phyloP scores from a whole-genome alignment of 257 asterid genomes.

The Paraleonurus japonicus region DNA sequence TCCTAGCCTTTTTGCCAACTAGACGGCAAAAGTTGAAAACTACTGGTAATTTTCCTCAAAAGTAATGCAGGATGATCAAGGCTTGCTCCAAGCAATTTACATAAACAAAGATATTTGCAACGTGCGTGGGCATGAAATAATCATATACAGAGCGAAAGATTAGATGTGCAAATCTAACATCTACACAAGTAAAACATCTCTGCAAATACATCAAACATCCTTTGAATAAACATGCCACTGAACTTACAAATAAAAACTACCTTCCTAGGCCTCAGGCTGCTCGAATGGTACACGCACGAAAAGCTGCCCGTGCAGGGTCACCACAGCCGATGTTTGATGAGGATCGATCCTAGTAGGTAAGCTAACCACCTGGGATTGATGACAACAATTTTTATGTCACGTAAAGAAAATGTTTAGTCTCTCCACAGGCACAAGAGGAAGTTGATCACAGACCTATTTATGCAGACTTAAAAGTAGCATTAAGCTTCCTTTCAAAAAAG shows the following conservation, averaged over 20 bases:
- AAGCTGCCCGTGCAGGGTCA: conserved; percentile 88
- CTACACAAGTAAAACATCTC: too few relatives aligned
- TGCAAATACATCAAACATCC: too few relatives aligned
- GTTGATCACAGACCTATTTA: not conserved
- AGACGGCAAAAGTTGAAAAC: not conserved
- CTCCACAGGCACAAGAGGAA: conserved; percentile 3
- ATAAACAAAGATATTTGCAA: not conserved
- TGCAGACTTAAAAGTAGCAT: not conserved
- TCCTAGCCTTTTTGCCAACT: not conserved
- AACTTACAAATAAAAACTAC: not conserved
- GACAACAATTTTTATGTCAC: conserved; percentile 18
- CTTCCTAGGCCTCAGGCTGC: conserved; percentile 47
- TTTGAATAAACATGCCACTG: not conserved
- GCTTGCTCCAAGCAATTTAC: not conserved
- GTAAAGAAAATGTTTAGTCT: not conserved
- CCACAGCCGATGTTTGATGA: conserved; percentile 93
- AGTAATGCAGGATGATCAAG: not conserved
- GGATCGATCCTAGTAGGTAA: conserved; percentile 94
- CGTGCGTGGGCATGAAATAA: not conserved
- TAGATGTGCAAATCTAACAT: not conserved
- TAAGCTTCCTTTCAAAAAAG: too few relatives aligned
- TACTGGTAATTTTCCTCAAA: not conserved
- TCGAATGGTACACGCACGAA: conserved; percentile 94
- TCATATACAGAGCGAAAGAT: conserved; percentile 12
- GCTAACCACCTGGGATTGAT: conserved; percentile 62